Conservation (phyloP, 2,329 filamentous ascomycete species). For the Epichloe coenophiala region DNA sequence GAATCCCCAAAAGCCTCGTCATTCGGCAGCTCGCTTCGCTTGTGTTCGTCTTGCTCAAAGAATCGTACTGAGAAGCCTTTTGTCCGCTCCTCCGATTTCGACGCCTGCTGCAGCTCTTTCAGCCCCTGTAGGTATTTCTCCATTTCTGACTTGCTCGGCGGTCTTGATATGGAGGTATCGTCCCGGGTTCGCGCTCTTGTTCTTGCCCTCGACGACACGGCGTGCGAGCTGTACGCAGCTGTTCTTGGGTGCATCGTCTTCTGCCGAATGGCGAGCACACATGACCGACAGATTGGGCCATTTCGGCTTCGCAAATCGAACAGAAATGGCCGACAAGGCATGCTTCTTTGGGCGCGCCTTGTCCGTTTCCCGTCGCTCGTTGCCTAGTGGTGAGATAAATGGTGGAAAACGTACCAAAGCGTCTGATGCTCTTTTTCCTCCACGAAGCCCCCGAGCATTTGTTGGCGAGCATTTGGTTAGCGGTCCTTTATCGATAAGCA, state of each 20-base stretch:
- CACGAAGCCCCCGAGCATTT: neutral
- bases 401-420: neutral
- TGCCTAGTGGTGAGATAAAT: neutral
- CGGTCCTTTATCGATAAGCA: constrained; percentile 21
- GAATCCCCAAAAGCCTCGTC: constrained; percentile 28
- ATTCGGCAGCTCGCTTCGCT: constrained; percentile 23
- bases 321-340: constrained; percentile 23
- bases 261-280: constrained; percentile 18
- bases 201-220: constrained; percentile 10
- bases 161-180: constrained; percentile 10
- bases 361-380: neutral
- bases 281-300: constrained; percentile 24
- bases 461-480: too few relatives aligned
- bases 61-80: constrained; percentile 25
- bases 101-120: constrained; percentile 11
- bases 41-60: constrained; percentile 32
- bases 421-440: neutral
- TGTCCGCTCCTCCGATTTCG: constrained; percentile 8
- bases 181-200: constrained; percentile 7
- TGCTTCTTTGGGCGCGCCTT: constrained; percentile 10
- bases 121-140: constrained; percentile 16
- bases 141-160: constrained; percentile 15
- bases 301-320: constrained; percentile 22
- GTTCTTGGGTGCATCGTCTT: constrained; percentile 15
- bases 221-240: constrained; percentile 21